Conservation (phyloP, 495 filamentous ascomycete species). For the Penicillium arizonense region DNA sequence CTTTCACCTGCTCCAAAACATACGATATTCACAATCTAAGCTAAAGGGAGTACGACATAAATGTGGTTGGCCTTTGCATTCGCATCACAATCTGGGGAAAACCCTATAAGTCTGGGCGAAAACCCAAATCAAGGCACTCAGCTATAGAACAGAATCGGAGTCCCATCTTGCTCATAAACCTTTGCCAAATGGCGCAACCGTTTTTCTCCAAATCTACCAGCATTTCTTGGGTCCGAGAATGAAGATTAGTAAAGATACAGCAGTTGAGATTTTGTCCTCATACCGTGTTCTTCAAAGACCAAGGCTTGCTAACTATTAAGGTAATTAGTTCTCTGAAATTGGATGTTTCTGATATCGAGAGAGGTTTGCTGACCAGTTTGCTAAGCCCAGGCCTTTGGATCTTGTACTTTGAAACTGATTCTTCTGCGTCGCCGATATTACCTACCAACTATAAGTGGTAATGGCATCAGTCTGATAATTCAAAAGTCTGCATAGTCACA, state of each 20-base stretch:
- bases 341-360: too few species aligned
- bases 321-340: neutral
- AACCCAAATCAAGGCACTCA: conserved; percentile 2
- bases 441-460: neutral
- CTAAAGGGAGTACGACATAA: neutral
- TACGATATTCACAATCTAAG: neutral
- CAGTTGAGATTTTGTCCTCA: neutral
- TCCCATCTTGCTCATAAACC: neutral
- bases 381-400: neutral
- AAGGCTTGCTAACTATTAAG: neutral
- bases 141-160: neutral
- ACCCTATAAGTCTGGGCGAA: conserved; percentile 1
- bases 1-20: too few species aligned
- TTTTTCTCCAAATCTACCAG: neutral
- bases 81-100: conserved; percentile 3
- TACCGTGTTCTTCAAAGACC: neutral
- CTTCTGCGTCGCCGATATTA: neutral
- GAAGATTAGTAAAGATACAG: neutral
- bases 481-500: neutral
- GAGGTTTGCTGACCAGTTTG: neutral
- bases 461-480: neutral
- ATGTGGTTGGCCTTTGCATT: neutral
- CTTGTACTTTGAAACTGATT: neutral
- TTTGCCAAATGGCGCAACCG: neutral
- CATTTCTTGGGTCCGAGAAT: neutral